phyloP scores from a whole-genome alignment of 176 grass and related monocot species.

The Triticum turgidum region DNA sequence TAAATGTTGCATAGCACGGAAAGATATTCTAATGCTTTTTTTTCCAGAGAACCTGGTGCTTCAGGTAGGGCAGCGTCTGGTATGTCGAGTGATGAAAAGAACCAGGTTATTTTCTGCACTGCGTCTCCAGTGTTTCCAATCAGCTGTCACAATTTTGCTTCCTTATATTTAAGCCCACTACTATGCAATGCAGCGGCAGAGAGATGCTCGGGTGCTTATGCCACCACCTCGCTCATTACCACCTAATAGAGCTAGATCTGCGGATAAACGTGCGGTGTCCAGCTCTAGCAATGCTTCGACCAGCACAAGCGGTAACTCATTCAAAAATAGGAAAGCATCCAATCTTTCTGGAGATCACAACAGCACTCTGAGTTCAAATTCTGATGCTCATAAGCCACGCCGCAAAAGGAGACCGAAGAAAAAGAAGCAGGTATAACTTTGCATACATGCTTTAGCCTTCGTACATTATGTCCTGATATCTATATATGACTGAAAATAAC shows the following conservation, averaged over 20 bases:
- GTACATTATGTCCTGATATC: background rate
- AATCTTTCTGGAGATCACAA: constrained; percentile 44
- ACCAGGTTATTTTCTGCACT: constrained; percentile 59
- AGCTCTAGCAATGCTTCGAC: constrained; percentile 78
- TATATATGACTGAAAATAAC: constrained; percentile 1
- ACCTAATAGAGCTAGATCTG: constrained; percentile 59
- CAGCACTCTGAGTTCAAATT: constrained; percentile 92
- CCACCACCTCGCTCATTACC: constrained; percentile 85
- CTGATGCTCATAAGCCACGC: constrained; percentile 80
- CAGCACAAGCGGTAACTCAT: constrained; percentile 47
- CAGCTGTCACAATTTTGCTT: background rate
- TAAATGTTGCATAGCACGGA: background rate
- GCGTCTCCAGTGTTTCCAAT: constrained; percentile 9
- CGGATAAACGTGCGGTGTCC: constrained; percentile 51
- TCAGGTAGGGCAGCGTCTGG: constrained; percentile 90
- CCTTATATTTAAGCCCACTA: background rate
- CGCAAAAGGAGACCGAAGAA: constrained; percentile 97
- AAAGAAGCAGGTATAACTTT: constrained; percentile 76
- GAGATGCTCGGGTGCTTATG: constrained; percentile 90
- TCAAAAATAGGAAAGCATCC: constrained; percentile 54
- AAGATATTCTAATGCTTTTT: constrained; percentile 38
- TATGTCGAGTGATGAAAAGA: constrained; percentile 96
- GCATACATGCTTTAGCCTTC: background rate
- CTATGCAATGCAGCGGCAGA: constrained; percentile 59
- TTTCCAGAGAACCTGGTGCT: constrained; percentile 78